phyloP scores from a whole-genome alignment of 2,329 filamentous ascomycete species.

The Stagonosporopsis cucurbitacearum region DNA sequence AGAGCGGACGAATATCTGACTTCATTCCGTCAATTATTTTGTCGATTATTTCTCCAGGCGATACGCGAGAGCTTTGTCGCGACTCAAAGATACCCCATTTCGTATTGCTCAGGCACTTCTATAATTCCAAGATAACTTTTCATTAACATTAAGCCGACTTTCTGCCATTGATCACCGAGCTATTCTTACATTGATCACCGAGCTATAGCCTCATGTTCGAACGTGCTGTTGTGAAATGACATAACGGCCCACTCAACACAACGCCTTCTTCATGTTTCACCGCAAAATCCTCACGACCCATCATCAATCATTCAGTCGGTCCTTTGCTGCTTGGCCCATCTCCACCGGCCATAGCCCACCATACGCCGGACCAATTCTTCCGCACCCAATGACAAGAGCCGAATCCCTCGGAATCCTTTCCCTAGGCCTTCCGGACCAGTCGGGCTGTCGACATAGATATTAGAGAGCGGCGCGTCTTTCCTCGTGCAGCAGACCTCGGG shows the following conservation, averaged over 20 bases:
- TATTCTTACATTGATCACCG: no score
- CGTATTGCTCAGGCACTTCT: background rate
- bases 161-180: no score
- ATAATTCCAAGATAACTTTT: background rate
- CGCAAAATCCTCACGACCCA: background rate
- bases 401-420: slow-evolving; percentile 8
- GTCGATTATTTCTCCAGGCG: no score
- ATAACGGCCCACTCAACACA: background rate
- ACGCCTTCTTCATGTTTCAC: slow-evolving; percentile 1
- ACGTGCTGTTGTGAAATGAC: background rate
- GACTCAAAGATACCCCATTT: slow-evolving; percentile 11
- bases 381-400: background rate
- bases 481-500: background rate
- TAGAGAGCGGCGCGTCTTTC: background rate
- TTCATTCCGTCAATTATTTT: background rate
- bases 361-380: background rate
- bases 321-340: background rate
- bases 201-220: background rate
- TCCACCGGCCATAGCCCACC: background rate
- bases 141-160: no score
- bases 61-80: slow-evolving; percentile 8
- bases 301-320: background rate
- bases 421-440: background rate
- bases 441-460: background rate
- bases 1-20: background rate